Evolutionary conservation across 179 eudicot genomes (phyloP).

Genomic region (Actinidia polygama): DNA sequence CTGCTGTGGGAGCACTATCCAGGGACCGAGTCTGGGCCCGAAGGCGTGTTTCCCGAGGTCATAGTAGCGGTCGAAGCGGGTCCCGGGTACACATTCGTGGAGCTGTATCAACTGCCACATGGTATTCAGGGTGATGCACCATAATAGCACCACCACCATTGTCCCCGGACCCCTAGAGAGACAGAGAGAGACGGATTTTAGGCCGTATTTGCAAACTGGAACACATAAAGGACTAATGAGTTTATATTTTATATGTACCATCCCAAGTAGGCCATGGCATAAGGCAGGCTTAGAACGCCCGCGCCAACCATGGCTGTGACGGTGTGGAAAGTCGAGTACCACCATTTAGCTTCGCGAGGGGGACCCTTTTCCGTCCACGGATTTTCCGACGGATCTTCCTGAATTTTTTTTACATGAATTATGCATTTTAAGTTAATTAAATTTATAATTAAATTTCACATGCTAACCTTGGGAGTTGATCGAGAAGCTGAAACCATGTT

Average conservation of each 20-base stretch:
- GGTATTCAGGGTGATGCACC: conserved; percentile 75
- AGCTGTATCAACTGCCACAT: conserved; percentile 92
- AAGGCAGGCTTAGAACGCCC: conserved; percentile 86
- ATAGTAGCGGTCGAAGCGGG: conserved; percentile 70
- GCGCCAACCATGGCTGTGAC: conserved; percentile 96
- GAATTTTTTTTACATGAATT: neutral
- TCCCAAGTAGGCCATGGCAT: conserved; percentile 87
- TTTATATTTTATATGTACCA: conserved; percentile 42
- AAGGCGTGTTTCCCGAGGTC: conserved; percentile 76
- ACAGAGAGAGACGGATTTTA: neutral
- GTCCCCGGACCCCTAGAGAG: conserved; percentile 78
- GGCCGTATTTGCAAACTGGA: neutral
- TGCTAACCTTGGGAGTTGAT: conserved; percentile 41
- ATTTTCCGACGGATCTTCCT: conserved; percentile 51
- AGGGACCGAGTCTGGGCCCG: conserved; percentile 74
- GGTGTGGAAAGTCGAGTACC: conserved; percentile 81
- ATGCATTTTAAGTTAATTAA: neutral
- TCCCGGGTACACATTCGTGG: conserved; percentile 83
- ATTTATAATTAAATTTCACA: neutral
- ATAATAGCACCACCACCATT: conserved; percentile 62
- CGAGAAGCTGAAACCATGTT: conserved; percentile 59
- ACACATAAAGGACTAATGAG: neutral
- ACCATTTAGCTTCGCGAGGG: conserved; percentile 80
- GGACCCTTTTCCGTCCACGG: conserved; percentile 46
- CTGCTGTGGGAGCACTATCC: conserved; percentile 92